Conservation (phyloP, 768 basidiomycete species). For the Psilocybe tampanensis region DNA sequence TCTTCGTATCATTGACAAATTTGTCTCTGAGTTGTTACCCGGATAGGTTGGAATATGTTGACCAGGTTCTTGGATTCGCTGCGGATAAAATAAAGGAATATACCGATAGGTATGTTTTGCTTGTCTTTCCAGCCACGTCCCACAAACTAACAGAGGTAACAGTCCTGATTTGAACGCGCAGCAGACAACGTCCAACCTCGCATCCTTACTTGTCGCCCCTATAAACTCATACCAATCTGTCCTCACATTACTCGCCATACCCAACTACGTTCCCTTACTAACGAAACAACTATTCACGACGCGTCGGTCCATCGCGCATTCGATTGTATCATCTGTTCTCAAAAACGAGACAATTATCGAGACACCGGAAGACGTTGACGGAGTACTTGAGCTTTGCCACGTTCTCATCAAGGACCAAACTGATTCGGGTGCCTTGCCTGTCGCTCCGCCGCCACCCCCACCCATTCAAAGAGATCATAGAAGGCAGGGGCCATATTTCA, state of each 20-base stretch:
- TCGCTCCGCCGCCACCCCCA: conserved; percentile 23
- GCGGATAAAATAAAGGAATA: conserved; percentile 85
- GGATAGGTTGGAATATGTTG: conserved; percentile 94
- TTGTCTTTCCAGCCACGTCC: neutral
- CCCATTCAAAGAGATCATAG: conserved; percentile 46
- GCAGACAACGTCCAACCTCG: conserved; percentile 88
- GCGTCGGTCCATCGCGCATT: conserved; percentile 90
- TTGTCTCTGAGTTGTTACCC: conserved; percentile 97
- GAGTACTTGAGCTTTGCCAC: conserved; percentile 89
- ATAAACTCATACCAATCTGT: conserved; percentile 97
- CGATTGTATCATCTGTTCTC: conserved; percentile 90
- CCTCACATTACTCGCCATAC: conserved; percentile 95
- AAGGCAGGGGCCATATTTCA: conserved; percentile 58
- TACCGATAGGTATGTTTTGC: conserved; percentile 63
- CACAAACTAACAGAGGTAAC: neutral
- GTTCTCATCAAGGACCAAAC: conserved; percentile 88
- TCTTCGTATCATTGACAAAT: conserved; percentile 94
- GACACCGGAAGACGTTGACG: conserved; percentile 90
- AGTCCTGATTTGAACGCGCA: conserved; percentile 89
- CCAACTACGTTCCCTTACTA: conserved; percentile 84
- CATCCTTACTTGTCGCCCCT: conserved; percentile 88
- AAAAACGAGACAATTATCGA: conserved; percentile 98
- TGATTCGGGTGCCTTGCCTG: conserved; percentile 43
- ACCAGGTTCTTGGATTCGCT: conserved; percentile 92
- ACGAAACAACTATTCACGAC: conserved; percentile 87